Percentiles rank a stretch among this genome's conserved stretches.
Evolutionary conservation across 2,329 filamentous ascomycete genomes (phyloP).

Genomic region (Penicillium glabrum): DNA sequence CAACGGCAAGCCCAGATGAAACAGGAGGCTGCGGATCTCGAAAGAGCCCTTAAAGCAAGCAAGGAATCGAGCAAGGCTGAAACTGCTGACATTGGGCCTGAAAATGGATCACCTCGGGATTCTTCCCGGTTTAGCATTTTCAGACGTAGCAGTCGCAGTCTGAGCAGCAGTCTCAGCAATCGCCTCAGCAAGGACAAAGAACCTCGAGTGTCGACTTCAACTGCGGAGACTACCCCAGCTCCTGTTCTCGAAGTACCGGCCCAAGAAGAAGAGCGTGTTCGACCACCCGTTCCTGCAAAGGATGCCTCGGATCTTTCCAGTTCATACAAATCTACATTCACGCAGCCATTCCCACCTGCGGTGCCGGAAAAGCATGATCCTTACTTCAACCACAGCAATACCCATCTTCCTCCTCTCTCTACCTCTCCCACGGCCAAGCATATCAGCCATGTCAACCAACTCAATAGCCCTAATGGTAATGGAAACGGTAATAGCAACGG

Average conservation of each 20-base stretch:
- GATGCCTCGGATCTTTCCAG: constrained; percentile 13
- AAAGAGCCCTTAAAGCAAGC: constrained; percentile 51
- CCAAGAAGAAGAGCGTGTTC: constrained; percentile 7
- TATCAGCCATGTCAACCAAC: background rate
- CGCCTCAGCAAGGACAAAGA: constrained; percentile 57
- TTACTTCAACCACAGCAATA: background rate
- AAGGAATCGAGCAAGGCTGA: constrained; percentile 63
- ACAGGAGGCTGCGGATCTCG: constrained; percentile 60
- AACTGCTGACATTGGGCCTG: constrained; percentile 52
- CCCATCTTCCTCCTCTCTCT: background rate
- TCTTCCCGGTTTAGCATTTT: constrained; percentile 60
- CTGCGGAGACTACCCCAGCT: constrained; percentile 16
- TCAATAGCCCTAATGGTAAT: background rate
- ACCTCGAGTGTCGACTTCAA: constrained; percentile 30
- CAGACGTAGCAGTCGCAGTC: constrained; percentile 71
- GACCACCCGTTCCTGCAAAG: constrained; percentile 15
- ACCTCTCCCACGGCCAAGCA: background rate
- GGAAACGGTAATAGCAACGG: background rate
- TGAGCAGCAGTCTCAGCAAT: constrained; percentile 75
- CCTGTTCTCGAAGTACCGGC: constrained; percentile 20
- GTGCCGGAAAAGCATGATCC: constrained; percentile 9
- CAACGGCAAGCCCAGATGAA: constrained; percentile 51
- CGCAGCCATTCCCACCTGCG: constrained; percentile 13
- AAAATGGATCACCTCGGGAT: constrained; percentile 41
- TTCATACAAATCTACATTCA: constrained; percentile 12